Evolutionary conservation across 225 moss, liverwort and hornwort genomes (phyloP), one percentile per base, ranked within the genome.

Genomic region (Physcomitrellopsis africana): DNA sequence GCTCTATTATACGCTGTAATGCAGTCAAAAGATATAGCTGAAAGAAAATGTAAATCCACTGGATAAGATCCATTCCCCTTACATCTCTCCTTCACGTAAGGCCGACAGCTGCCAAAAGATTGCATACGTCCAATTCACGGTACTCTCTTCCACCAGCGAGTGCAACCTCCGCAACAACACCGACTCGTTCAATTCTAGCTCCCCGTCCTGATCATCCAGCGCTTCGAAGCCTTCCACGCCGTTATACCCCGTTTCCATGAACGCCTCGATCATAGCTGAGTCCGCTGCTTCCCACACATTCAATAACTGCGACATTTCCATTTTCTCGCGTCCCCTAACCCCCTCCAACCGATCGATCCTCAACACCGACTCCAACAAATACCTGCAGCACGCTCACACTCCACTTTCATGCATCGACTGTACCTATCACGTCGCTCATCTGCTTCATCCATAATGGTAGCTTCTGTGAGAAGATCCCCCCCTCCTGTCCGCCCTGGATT

Each of bases 41-140:
- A 18, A 20, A 18, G 0, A 55, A 55, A 55, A 17, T 17, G 54
- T 37, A 37, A 37, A 37, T 37, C 4, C 32, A 37, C 1, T 37
- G 32, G 32, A 37, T 4, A 37, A 37, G 32, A 4, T 37, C 32
- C 32, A 37, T 37, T 16, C 9, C 13, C 60, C 84, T 79, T 75
- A 84, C 87, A 77, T 47, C 56, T 82, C 81, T 63, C 86, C 83
- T 0, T 63, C 65, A 13, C 76, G 56, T 2, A 73, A 74, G 23
- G 55, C n/a, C 9, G 86, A 89, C 52, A 86, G 80, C 52, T 89
- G 88, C 88, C 88, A 89, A 49, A 85, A 88, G 18, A 88, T 88
- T 16, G 74, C 88, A 18, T 88, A 88, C 8, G 88, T 88, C 88
- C 88, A 89, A 79, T 81, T 83, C 57, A 70, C 48, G 26, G 78